Evolutionary conservation across 1,284 basidiomycete species (phyloP), one percentile per base, ranked within the genome.

Genomic region (Naganishia cerealis): DNA sequence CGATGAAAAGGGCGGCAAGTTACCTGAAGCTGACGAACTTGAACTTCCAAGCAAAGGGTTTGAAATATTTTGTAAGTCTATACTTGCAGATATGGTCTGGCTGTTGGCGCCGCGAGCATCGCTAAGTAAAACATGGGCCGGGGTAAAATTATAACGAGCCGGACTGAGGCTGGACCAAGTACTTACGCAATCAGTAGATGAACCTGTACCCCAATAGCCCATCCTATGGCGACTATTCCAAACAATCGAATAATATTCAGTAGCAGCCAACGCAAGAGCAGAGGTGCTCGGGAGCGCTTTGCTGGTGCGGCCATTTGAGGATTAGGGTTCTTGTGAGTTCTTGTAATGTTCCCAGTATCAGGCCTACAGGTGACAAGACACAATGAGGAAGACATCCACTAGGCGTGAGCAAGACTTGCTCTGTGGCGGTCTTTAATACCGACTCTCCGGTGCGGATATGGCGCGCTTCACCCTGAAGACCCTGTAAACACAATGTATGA

Each of bases 201-300:
- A 9, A 63, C n/a, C n/a, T 68, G 67, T 15, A 56, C 54, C 2
- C 38, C 67, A 26, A 53, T 39, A 18, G 53, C 29, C 67, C 67
- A 68, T 0, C 40, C 26, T 21, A 68, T 63, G 8, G 58, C 67
- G 9, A 50, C 42, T 1, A 62, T 16, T 24, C 67, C 67, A 26
- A 56, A 42, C 3, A 68, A 42, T 15, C 67, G 46, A 9, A 68
- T 21, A 36, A 63, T 38, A n/a, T 68, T 68, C 4, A 68, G 42
- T 10, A 57, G 24, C 13, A 63, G 26, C 67, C 67, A 68, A 26
- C 61, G 61, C 12, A 38, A 24, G 1, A 63, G 61, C 8, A 63
- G 18, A 26, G 46, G 36, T 6, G 15, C 16, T 18, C 53, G 46
- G 26, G 61, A 63, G 3, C 36, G 61, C 15, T 40, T 24, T 54